Base-by-base conservation (phyloP, 2,329 filamentous ascomycete genomes). In the Ploettnerulaceae sp. region DNA sequence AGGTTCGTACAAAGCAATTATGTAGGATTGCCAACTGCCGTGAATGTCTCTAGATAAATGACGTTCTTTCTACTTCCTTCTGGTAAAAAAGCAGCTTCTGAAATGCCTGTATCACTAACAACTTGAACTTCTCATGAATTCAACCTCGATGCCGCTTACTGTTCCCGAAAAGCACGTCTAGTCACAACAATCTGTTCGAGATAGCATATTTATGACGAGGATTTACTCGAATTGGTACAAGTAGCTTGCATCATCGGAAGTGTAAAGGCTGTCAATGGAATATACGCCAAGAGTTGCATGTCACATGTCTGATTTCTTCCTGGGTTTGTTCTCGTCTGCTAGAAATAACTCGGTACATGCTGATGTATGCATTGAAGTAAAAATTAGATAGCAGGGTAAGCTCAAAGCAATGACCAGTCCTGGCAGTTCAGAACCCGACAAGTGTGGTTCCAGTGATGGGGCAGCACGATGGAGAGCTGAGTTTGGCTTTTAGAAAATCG, bases 101-200 rank as follows among this genome's bases (percentile, higher is more conserved):
- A 45, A 20, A 57, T 45, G 17, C 33, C 48, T 11, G 45, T 41
- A 2, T 49, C 52, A 25, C 28, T 31, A 6, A 57, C 50, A 6
- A 49, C 55, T 6, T 52, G 37, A 11, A 59, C n/a, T n/a, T n/a
- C n/a, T n/a, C n/a, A n/a, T 48, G 28, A 56, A 55, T 3, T 52
- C 47, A 2, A 57, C 32, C 3, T 48, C 31, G 9, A 59, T 12
- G 20, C 50, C 44, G 12, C 47, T 57, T 8, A 47, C 24, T 4
- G 48, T 47, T 17, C 51, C 52, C 8, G 52, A 38, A 1, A 59
- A 49, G 24, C 33, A 35, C 2, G 48, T 45, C 9, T 49, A 53
- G 44, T 59, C 56, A 3, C 55, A 49, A 2, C 52, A 40, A 31
- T 58, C 56, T 4, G 53, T 57, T 22, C 56, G 46, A 9, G 51